Evolutionary conservation across 1,284 basidiomycete species (phyloP), one percentile per base, ranked within the genome.

Genomic region (Trametes hirsuta): DNA sequence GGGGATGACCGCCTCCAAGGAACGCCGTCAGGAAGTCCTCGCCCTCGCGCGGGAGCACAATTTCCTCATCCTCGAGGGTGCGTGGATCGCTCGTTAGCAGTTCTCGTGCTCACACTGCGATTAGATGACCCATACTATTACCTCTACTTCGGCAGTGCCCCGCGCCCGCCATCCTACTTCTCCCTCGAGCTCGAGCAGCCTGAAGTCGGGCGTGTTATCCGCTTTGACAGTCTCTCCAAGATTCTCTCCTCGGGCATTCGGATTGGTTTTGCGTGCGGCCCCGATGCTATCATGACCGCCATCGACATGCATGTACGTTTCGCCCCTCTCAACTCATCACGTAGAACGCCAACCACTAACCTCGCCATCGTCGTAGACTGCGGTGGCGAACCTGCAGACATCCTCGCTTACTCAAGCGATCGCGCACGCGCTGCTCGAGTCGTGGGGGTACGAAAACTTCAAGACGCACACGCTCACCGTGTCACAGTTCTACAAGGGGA

Each of bases 141-240:
- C 65, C 69, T 91, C 54, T 92, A 90, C 76, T 90, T 86, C 59
- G 87, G 91, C 63, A 79, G 78, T 69, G 82, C 78, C 58, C 83
- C 81, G 53, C 85, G 82, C 21, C 83, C 79, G 44, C 85, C 89
- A 1, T 92, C 89, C 0, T 96, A 95, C 75, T 94, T 95, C 73
- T 77, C 84, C 45, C 80, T 95, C 45, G 94, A 97, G 71, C 78
- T 73, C 3, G 78, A 84, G 58, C 77, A 81, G 53, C 75, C 79
- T 18, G 81, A 83, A 62, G 83, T 85, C 24, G 93, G 93, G 4
- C 84, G 89, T 14, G 93, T 95, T 4, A 66, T 95, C 25, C 85
- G 94, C 47, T 93, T 95, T 72, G 94, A 96, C 73, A 93, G 90
- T 71, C 81, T 97, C 63, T 93, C 90, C 61, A 98, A 98, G 78